phyloP scores from a whole-genome alignment of 768 basidiomycete species.

The Russula griseocarnosa region DNA sequence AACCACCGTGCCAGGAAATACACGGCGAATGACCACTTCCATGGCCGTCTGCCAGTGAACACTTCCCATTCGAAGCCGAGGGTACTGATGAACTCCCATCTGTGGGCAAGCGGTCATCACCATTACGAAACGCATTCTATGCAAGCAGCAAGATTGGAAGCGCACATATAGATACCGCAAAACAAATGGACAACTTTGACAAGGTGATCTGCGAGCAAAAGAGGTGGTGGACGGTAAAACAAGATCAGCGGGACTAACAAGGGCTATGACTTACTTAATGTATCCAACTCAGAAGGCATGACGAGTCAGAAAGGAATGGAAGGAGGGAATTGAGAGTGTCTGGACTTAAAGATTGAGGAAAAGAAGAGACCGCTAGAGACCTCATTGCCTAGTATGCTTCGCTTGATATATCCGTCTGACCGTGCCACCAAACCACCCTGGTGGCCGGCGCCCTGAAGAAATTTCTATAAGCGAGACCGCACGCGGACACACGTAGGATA shows the following conservation, averaged over 20 bases:
- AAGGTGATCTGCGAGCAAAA: conserved; percentile 6
- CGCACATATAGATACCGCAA: conserved; percentile 23
- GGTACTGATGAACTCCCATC: conserved; percentile 27
- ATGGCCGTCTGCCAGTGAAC: conserved; percentile 25
- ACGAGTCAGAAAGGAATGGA: not conserved
- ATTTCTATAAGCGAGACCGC: not conserved
- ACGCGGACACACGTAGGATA: not conserved
- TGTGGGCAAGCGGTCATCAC: conserved; percentile 1
- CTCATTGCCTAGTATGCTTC: not conserved
- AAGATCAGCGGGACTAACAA: not conserved
- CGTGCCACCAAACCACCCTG: not conserved
- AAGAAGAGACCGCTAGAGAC: not conserved
- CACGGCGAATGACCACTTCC: conserved; percentile 27
- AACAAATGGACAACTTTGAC: conserved; percentile 23
- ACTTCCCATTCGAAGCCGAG: conserved; percentile 26
- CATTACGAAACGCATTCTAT: too few species aligned
- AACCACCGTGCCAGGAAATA: conserved; percentile 18
- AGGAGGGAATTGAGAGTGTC: not conserved
- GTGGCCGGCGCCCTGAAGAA: not conserved
- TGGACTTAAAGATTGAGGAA: conserved; percentile 16
- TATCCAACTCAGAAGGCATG: conserved; percentile 15
- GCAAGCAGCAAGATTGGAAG: conserved; percentile 1
- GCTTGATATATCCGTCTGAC: not conserved
- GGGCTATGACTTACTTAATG: conserved; percentile 1
- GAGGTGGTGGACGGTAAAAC: not conserved